phyloP scores from a whole-genome alignment of 768 basidiomycete species.

The Clathrus columnatus region DNA sequence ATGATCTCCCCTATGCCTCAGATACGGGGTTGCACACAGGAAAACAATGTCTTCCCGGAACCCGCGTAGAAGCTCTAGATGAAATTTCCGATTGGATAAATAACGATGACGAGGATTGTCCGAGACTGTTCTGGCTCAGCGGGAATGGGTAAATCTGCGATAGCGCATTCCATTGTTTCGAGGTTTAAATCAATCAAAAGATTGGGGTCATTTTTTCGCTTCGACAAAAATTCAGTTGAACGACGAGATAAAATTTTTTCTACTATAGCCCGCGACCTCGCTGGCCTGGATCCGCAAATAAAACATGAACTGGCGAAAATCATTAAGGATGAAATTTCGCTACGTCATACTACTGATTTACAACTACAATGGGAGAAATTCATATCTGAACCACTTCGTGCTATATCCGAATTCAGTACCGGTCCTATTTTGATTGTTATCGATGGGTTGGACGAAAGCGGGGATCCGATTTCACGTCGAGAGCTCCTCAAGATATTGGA shows the following conservation, averaged over 20 bases:
- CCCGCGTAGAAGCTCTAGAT: neutral
- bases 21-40: neutral
- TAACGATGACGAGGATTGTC: neutral
- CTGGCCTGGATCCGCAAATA: conserved; percentile 12
- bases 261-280: conserved; percentile 27
- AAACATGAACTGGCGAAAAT: neutral
- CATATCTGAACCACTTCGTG: conserved; percentile 9
- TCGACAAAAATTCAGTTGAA: conserved; percentile 17
- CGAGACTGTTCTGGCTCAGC: conserved; percentile 22
- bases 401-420: neutral
- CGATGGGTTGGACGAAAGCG: conserved; percentile 31
- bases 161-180: conserved; percentile 27
- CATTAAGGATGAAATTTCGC: conserved; percentile 6
- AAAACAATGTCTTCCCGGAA: neutral
- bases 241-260: conserved; percentile 20
- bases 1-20: neutral
- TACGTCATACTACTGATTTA: conserved; percentile 4
- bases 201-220: conserved; percentile 29
- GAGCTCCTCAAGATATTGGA: conserved; percentile 19
- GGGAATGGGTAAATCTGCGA: conserved; percentile 30
- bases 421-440: conserved; percentile 23
- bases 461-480: neutral
- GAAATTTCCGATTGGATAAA: conserved; percentile 19
- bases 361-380: conserved; percentile 17
- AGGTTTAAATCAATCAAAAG: conserved; percentile 13